phyloP scores from a whole-genome alignment of 2,329 filamentous ascomycete genomes.

The Beauveria sp. region DNA sequence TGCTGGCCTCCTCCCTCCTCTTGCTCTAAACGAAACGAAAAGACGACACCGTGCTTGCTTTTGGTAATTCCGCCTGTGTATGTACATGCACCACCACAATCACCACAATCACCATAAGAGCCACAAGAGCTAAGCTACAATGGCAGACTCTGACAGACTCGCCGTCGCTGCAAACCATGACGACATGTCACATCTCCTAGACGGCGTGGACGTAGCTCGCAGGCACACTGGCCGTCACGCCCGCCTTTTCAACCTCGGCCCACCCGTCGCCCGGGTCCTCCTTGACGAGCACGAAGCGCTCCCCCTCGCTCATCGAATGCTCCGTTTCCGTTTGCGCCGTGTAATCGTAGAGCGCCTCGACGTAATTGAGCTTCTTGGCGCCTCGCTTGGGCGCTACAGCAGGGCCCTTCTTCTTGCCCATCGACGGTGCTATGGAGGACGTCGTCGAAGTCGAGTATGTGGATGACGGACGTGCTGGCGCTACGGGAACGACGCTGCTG shows the following conservation, averaged over 20 bases:
- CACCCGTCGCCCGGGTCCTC: slow-evolving; percentile 89
- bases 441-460: slow-evolving; percentile 65
- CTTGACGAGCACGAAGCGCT: slow-evolving; percentile 82
- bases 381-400: slow-evolving; percentile 85
- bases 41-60: background rate
- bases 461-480: slow-evolving; percentile 58
- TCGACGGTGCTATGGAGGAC: slow-evolving; percentile 25
- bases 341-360: slow-evolving; percentile 90
- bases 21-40: background rate
- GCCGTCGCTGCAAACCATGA: background rate
- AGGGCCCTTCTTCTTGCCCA: slow-evolving; percentile 76
- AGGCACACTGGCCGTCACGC: slow-evolving; percentile 79
- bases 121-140: background rate
- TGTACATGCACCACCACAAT: background rate
- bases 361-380: slow-evolving; percentile 89
- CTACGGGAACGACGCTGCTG: slow-evolving; percentile 36
- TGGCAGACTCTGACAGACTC: slow-evolving; percentile 1
- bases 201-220: slow-evolving; percentile 85
- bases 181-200: slow-evolving; percentile 27
- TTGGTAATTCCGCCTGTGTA: background rate
- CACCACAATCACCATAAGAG: background rate
- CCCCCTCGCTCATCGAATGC: slow-evolving; percentile 84
- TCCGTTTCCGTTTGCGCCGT: slow-evolving; percentile 77
- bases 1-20: background rate
- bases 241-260: slow-evolving; percentile 92